Base-by-base conservation (phyloP, 805 yeast species). In the Blastobotrys americana region DNA sequence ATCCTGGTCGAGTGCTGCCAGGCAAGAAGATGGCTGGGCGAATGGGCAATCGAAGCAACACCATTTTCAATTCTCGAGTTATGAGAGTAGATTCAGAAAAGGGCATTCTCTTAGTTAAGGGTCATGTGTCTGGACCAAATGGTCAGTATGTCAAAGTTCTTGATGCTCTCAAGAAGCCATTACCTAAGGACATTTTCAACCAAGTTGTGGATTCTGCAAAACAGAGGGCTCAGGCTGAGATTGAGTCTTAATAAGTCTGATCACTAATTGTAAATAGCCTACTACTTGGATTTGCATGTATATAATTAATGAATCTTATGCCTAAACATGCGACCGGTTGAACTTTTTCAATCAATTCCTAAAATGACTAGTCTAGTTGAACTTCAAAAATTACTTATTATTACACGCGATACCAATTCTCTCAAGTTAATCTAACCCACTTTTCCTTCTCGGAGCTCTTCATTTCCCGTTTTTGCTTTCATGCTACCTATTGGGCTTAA, bases 21-120 rank as follows among this genome's bases (percentile, higher is more conserved):
- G 97, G 97, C 19, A 89, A 86, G 70, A 90, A 88, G 68, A 90
- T 93, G 98, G 95, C 97, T 31, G 98, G 98, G 53, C 84, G 85
- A 65, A 82, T 89, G 93, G 98, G 98, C 54, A 81, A 77, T 50
- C 72, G 76, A 44, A 72, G 70, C 55, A 75, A 77, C 49, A 90
- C 97, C 3, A 76, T 79, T 20, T 84, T 80, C 62, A 89, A 87
- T 63, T 72, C 80, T 20, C 73, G 80, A 60, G 81, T 93, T 18
- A 69, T 93, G 58, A 84, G 83, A 60, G 82, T 82, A 8, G 89
- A 85, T 61, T 87, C 82, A 38, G 88, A 76, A 42, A 78, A 80
- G 45, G 96, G 95, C 8, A 80, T 86, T 45, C 69, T 93, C 41
- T 69, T 89, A 42, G 81, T 89, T 37, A 84, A 84, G 68, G 98